Base-by-base conservation (phyloP, 1,284 basidiomycete genomes). In the Trametes pubescens region DNA sequence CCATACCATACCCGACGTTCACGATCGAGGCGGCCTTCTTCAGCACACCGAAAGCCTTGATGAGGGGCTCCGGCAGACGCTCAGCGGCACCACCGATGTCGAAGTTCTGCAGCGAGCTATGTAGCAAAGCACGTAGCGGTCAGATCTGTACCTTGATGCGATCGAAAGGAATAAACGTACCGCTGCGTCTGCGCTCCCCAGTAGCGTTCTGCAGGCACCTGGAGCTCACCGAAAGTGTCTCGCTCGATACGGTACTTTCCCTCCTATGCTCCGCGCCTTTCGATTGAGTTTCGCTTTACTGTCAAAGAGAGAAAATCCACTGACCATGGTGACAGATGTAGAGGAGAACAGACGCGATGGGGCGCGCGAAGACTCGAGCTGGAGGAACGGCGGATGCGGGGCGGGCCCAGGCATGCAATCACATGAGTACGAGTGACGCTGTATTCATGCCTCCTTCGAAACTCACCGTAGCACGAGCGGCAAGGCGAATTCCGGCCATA, bases 161-260 rank as follows among this genome's bases (percentile, higher is more conserved):
- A 24, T 8, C 37, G n/a, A 58, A 2, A 49, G n/a, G 52, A 16
- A 5, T 51, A 44, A 29, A 72, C 80, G 24, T 69, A 91, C 92
- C 98, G 87, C 79, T 99, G 98, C 37, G 98, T 99, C 81, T 99
- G 98, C 21, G 97, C 97, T 66, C 98, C 98, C 96, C 97, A 99
- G 82, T 99, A 99, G 61, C 92, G 88, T 75, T 99, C 93, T 24
- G 92, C 89, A 44, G 98, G 97, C 52, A 99, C 98, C 74, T 94
- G 85, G 60, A 99, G 87, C 61, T 95, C 93, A 54, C 95, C 95
- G 76, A 97, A 97, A 5, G 95, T 96, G 79, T 97, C 95, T 66
- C 81, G 87, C 77, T 95, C 93, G 14, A 80, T 78, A 56, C 92
- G 88, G 77, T 82, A 88, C 62, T 84, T 81, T 74, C 86, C 81